phyloP scores from a whole-genome alignment of 768 basidiomycete species.

The Tylopilus sp. region DNA sequence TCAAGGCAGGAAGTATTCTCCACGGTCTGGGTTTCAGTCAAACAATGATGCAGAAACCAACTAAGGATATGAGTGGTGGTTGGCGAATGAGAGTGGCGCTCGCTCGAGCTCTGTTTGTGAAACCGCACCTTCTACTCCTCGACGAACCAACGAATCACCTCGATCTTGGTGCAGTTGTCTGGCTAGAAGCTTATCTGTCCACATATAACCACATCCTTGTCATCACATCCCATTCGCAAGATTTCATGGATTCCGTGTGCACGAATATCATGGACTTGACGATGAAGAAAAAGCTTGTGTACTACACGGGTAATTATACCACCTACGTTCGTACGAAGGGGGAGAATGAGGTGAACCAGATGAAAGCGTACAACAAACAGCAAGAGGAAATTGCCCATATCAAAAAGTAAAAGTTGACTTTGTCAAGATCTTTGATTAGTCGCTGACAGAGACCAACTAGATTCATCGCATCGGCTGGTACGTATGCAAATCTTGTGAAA shows the following conservation, averaged over 20 bases:
- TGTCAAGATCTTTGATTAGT: neutral
- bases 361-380: slow-evolving; percentile 99
- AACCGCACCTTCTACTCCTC: slow-evolving; percentile 91
- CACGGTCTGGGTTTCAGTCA: slow-evolving; percentile 93
- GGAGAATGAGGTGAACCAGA: slow-evolving; percentile 99
- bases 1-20: slow-evolving; percentile 94
- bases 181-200: slow-evolving; percentile 96
- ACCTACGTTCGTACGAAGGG: slow-evolving; percentile 94
- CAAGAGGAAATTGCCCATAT: slow-evolving; percentile 98
- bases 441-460: slow-evolving; percentile 34
- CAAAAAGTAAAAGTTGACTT: slow-evolving; percentile 67
- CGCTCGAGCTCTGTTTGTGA: slow-evolving; percentile 92
- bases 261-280: slow-evolving; percentile 99
- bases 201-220: slow-evolving; percentile 99
- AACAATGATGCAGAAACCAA: slow-evolving; percentile 93
- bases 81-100: slow-evolving; percentile 99
- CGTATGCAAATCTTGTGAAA: slow-evolving; percentile 97
- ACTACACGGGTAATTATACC: slow-evolving; percentile 95
- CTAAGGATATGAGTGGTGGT: slow-evolving; percentile 98
- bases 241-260: slow-evolving; percentile 98
- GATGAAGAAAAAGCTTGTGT: slow-evolving; percentile 84
- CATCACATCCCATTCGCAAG: slow-evolving; percentile 97
- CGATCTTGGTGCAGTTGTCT: slow-evolving; percentile 96
- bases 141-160: slow-evolving; percentile 94
- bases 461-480: slow-evolving; percentile 99